phyloP scores from a whole-genome alignment of 192 early-diverging fungal species.

The Coemansia nantahalensis region DNA sequence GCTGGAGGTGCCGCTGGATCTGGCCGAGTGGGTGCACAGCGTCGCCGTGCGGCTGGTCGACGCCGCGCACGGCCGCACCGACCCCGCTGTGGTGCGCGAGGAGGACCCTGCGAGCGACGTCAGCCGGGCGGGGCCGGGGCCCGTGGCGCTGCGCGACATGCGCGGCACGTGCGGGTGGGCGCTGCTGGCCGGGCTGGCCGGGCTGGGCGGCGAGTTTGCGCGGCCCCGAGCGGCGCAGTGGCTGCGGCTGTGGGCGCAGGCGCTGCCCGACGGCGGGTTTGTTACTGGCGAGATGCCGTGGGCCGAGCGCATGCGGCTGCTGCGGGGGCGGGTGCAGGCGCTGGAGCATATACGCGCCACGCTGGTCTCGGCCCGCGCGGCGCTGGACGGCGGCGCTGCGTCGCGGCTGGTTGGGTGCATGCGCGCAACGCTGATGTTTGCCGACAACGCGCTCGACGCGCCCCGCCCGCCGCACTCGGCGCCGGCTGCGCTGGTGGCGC shows the following conservation, averaged over 20 bases:
- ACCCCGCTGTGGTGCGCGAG: constrained; percentile 12
- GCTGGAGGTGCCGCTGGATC: constrained; percentile 63
- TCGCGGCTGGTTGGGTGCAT: constrained; percentile 10
- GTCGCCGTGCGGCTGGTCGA: constrained; percentile 75
- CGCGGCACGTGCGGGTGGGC: constrained; percentile 38
- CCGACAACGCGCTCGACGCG: constrained; percentile 50
- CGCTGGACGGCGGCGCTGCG: not conserved
- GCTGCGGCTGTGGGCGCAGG: constrained; percentile 22
- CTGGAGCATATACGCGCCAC: constrained; percentile 23
- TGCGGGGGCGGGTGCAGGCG: constrained; percentile 31
- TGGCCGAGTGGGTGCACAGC: constrained; percentile 73
- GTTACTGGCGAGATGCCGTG: constrained; percentile 30
- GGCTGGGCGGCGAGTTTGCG: constrained; percentile 9
- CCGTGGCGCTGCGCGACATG: constrained; percentile 16
- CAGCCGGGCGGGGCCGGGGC: not conserved
- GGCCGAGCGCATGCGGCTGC: constrained; percentile 13
- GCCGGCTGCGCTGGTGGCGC: constrained; percentile 6
- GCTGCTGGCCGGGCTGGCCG: constrained; percentile 20
- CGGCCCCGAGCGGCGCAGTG: constrained; percentile 15
- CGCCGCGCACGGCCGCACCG: constrained; percentile 31
- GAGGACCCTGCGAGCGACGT: too few relatives aligned
- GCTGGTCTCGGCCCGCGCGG: not conserved
- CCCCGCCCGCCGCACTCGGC: constrained; percentile 20
- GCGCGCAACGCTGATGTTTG: constrained; percentile 28
- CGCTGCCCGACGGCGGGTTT: constrained; percentile 37